Conservation (phyloP, 1,284 basidiomycete species). For the Ustilago lituana region DNA sequence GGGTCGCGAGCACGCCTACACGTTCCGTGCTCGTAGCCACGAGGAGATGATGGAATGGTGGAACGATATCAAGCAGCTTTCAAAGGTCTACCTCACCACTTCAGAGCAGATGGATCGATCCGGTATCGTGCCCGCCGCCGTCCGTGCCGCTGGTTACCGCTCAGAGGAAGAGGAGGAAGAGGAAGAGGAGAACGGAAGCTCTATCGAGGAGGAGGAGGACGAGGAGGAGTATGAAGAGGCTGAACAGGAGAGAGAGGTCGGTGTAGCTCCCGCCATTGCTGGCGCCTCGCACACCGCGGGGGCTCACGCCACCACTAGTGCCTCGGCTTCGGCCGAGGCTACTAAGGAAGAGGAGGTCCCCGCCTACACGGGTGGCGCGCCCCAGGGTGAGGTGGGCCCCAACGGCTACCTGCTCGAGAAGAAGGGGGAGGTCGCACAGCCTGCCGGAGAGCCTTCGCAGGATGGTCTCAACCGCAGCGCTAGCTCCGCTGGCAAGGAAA, state of each 20-base stretch:
- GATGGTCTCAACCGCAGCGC: conserved; percentile 50
- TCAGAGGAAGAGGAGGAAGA: conserved; percentile 72
- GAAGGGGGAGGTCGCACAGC: conserved; percentile 53
- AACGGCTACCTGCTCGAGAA: conserved; percentile 77
- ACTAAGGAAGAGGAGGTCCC: conserved; percentile 65
- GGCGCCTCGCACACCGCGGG: conserved; percentile 49
- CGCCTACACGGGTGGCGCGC: conserved; percentile 62
- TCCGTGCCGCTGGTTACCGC: conserved; percentile 84
- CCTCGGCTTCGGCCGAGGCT: conserved; percentile 46
- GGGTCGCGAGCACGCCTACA: conserved; percentile 77
- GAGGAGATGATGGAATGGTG: conserved; percentile 99
- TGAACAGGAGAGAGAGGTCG: conserved; percentile 42
- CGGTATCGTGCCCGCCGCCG: conserved; percentile 91
- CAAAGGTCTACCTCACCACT: conserved; percentile 92
- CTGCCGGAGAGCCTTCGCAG: conserved; percentile 58
- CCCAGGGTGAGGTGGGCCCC: conserved; percentile 69
- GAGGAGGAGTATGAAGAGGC: conserved; percentile 71
- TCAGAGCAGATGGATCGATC: conserved; percentile 92
- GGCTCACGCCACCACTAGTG: conserved; percentile 34
- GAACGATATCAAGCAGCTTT: conserved; percentile 97
- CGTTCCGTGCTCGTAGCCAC: conserved; percentile 86
- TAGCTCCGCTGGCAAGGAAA: conserved; percentile 50
- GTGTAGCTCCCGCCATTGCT: conserved; percentile 56
- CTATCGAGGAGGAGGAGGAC: conserved; percentile 79
- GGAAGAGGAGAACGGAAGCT: conserved; percentile 75